These are phyloP conservation scores for Nakazawaea ishiwadae DNA, from an alignment of 805 yeast species.

Conservation along the genomic window DNA sequence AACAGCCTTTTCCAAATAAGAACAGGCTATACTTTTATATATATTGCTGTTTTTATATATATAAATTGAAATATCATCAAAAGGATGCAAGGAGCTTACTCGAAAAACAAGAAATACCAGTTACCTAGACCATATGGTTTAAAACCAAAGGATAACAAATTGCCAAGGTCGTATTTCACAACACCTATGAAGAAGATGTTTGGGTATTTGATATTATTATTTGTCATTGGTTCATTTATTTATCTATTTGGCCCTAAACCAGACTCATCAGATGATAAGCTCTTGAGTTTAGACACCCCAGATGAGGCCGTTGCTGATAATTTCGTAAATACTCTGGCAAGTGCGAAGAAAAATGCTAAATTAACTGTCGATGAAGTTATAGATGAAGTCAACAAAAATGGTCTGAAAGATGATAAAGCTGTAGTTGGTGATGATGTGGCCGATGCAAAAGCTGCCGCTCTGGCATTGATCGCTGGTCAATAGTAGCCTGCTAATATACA, in stretches of 20 bases:
- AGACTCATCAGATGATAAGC: constrained; percentile 15
- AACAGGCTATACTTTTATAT: too few species aligned
- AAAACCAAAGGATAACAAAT: constrained; percentile 21
- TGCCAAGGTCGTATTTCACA: constrained; percentile 29
- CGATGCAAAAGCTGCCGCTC: not conserved
- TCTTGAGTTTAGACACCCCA: constrained; percentile 19
- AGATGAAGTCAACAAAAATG: constrained; percentile 4
- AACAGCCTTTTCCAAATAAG: too few species aligned
- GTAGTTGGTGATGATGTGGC: constrained; percentile 2
- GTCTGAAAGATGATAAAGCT: constrained; percentile 1
- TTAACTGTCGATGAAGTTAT: constrained; percentile 12
- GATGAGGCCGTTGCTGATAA: constrained; percentile 9
- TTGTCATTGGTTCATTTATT: constrained; percentile 27
- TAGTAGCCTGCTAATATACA: too few species aligned
- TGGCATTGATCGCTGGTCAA: not conserved
- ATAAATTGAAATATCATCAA: not conserved
- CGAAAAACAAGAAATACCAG: constrained; percentile 22
- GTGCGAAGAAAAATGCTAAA: constrained; percentile 10
- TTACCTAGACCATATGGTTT: constrained; percentile 41
- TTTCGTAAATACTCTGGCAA: constrained; percentile 11
- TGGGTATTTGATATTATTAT: constrained; percentile 31
- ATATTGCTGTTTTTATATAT: too few species aligned
- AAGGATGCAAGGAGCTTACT: constrained; percentile 26
- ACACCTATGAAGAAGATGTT: constrained; percentile 44
- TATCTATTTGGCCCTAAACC: constrained; percentile 22